Conservation (phyloP, 345 rosid genomes). For the Ceriops decandra region DNA sequence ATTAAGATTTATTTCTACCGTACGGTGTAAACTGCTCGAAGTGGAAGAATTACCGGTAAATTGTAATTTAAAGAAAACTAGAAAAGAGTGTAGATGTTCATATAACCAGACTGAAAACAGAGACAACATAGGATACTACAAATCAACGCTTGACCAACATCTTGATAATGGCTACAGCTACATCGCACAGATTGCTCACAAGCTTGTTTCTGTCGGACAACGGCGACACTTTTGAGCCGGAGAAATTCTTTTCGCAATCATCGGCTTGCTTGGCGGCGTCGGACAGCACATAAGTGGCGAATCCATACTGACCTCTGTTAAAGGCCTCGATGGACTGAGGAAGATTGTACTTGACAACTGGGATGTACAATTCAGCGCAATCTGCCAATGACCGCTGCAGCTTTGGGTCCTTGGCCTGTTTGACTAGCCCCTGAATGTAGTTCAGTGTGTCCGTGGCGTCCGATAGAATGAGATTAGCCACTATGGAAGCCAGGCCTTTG, state of each 20-base stretch:
- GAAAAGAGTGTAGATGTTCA: neutral
- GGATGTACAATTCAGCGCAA: slow-evolving; percentile 83
- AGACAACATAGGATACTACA: too few species aligned
- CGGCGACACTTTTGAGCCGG: slow-evolving; percentile 35
- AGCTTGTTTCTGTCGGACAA: slow-evolving; percentile 49
- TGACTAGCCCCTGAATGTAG: slow-evolving; percentile 44
- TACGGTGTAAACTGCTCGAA: too few species aligned
- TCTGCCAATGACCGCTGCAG: slow-evolving; percentile 60
- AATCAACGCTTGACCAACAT: slow-evolving; percentile 27
- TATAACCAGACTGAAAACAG: neutral
- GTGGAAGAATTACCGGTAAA: too few species aligned
- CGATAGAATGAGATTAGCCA: slow-evolving; percentile 42
- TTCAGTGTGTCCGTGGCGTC: slow-evolving; percentile 56
- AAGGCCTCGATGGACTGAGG: slow-evolving; percentile 80
- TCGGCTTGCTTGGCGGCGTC: slow-evolving; percentile 60
- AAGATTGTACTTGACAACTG: slow-evolving; percentile 70
- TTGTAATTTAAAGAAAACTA: neutral
- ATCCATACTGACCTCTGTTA: slow-evolving; percentile 44
- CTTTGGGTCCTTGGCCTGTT: slow-evolving; percentile 43
- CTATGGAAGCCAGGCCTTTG: slow-evolving; percentile 39
- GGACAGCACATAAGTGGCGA: slow-evolving; percentile 55
- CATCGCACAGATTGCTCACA: slow-evolving; percentile 50
- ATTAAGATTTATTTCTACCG: too few species aligned
- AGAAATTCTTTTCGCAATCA: slow-evolving; percentile 56
- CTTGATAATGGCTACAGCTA: slow-evolving; percentile 63